Evolutionary conservation across 2,329 filamentous ascomycete species (phyloP), one percentile per base, ranked within the genome.

Genomic region (Colletotrichum australisinense): DNA sequence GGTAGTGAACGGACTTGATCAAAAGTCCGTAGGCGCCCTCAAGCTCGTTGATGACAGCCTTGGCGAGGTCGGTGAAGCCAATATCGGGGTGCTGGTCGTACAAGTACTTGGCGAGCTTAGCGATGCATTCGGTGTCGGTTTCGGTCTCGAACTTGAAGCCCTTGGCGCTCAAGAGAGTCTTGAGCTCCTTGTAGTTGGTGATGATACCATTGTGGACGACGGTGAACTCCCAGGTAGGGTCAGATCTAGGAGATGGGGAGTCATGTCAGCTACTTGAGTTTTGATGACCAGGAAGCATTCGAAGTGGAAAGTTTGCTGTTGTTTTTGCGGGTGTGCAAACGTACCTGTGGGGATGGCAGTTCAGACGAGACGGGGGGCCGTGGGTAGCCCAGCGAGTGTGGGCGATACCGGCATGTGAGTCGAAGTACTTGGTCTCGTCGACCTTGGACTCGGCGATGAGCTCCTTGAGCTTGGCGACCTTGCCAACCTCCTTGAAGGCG

Each of bases 131-230:
- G 66, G 97, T 99, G 82, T 99, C 97, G 78, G 97, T 99, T 86
- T 99, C 96, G 65, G 97, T 99, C 92, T 99, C 97, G 84, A 99
- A 99, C 82, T 93, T 93, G 92, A 98, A 97, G 82, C 97, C 97
- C 91, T 98, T 99, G 89, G 90, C 90, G 86, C 93, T 91, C 78
- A 99, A 90, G 76, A 99, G 92, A 75, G 93, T 94, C 92, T 96
- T 98, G 80, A 99, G 88, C 88, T 99, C 97, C 90, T 99, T 99
- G 92, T 99, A 99, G 91, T 99, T 99, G 88, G 97, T 99, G 86
- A 99, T 99, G 90, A 99, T 99, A 82, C 97, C 97, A 87, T 99
- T 99, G 93, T 99, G 97, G 75, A 98, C 97, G 79, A 99, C 93
- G 77, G 94, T 90, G 85, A 99, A 99, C 87, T 99, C 94, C 95